Percentiles rank a stretch among this genome's conserved stretches.
These are phyloP conservation scores for Penicillium concentricum DNA, from an alignment of 2,329 filamentous ascomycete species.

Conservation along the genomic window DNA sequence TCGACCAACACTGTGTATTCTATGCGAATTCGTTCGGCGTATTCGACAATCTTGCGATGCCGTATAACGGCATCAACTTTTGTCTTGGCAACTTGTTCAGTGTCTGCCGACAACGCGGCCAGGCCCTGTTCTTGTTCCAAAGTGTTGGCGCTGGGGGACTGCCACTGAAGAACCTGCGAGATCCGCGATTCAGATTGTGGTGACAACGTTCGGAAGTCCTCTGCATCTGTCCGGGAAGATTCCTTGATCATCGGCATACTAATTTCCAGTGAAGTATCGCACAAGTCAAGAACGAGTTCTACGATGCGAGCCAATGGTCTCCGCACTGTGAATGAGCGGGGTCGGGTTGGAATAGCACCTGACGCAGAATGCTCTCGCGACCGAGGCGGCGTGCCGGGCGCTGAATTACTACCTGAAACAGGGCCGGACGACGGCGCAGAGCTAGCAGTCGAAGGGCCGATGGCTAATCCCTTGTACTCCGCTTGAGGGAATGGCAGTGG, in stretches of 20 bases:
- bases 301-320: constrained; percentile 90
- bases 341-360: constrained; percentile 75
- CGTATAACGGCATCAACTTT: constrained; percentile 94
- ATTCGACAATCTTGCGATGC: constrained; percentile 90
- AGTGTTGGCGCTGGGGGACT: constrained; percentile 86
- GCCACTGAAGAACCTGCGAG: constrained; percentile 93
- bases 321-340: constrained; percentile 85
- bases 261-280: constrained; percentile 92
- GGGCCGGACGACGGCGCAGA: constrained; percentile 70
- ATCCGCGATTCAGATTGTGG: constrained; percentile 95
- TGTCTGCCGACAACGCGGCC: constrained; percentile 83
- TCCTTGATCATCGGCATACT: constrained; percentile 94
- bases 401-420: constrained; percentile 68
- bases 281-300: constrained; percentile 89
- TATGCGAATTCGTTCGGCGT: constrained; percentile 89
- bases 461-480: constrained; percentile 84
- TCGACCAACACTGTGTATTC: constrained; percentile 92
- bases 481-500: constrained; percentile 58
- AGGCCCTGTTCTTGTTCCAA: constrained; percentile 91
- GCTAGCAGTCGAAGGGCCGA: constrained; percentile 69
- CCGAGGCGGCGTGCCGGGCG: constrained; percentile 62
- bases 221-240: constrained; percentile 56
- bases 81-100: constrained; percentile 74
- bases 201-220: constrained; percentile 87
- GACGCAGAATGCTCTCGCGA: constrained; percentile 66